A percentile compares a stretch with the other conserved stretches of the same genome.
Conservation (phyloP, 2,329 filamentous ascomycete genomes). For the Colletotrichum karsti region DNA sequence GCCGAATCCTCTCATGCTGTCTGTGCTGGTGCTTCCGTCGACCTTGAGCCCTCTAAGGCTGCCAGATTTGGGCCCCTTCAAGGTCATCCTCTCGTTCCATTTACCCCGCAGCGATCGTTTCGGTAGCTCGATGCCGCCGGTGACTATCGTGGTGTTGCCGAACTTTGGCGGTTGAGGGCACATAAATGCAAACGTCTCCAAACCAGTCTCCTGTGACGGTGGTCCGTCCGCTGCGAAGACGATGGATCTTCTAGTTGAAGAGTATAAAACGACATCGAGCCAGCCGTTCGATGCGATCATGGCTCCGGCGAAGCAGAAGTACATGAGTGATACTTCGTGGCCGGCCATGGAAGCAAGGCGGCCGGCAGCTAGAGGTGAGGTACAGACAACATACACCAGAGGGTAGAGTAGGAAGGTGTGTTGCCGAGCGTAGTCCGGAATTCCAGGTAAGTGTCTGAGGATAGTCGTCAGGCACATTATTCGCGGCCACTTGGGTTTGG, state of each 20-base stretch:
- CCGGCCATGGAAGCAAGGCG: slow-evolving; percentile 71
- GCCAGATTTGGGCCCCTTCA: background rate
- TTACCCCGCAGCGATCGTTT: slow-evolving; percentile 4
- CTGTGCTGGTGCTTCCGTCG: slow-evolving; percentile 37
- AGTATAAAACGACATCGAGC: slow-evolving; percentile 63
- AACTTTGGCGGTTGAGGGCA: slow-evolving; percentile 46
- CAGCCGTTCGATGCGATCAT: slow-evolving; percentile 66
- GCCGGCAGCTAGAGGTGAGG: slow-evolving; percentile 70
- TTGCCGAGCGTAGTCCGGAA: slow-evolving; percentile 43
- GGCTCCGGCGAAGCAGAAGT: slow-evolving; percentile 67
- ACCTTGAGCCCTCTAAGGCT: background rate
- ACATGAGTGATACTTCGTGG: slow-evolving; percentile 55
- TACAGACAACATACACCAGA: slow-evolving; percentile 74
- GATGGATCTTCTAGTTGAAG: slow-evolving; percentile 60
- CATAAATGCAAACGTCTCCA: slow-evolving; percentile 62
- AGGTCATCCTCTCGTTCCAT: slow-evolving; percentile 27
- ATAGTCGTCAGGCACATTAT: background rate
- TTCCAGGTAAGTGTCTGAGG: background rate
- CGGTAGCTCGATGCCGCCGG: slow-evolving; percentile 32
- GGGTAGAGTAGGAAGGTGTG: slow-evolving; percentile 73
- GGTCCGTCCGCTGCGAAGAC: slow-evolving; percentile 51
- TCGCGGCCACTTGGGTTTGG: background rate
- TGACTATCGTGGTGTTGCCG: slow-evolving; percentile 50
- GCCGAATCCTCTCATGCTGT: slow-evolving; percentile 41
- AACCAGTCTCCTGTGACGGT: slow-evolving; percentile 53